Base-by-base conservation (phyloP, 1,284 basidiomycete species). In the Rhodotorula sp. region DNA sequence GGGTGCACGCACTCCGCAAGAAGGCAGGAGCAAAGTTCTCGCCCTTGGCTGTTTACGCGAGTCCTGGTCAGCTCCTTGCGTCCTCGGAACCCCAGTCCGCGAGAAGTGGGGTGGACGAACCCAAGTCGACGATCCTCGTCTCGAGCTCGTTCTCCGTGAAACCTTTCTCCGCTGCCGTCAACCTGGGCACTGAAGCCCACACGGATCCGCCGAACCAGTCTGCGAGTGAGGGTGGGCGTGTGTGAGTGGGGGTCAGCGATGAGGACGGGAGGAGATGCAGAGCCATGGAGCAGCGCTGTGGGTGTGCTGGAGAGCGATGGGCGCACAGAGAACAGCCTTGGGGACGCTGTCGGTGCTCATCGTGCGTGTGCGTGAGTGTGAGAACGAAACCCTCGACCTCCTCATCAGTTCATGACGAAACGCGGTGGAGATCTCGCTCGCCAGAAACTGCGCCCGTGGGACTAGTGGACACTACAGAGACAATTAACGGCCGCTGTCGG, bases 1-100 rank as follows among this genome's bases (percentile, higher is more conserved):
- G 44, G 28, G n/a, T 10, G 51, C 46, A 58, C 44, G 70, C 79
- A 77, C 70, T 81, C 78, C 79, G 80, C 5, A 82, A 72, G 71
- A 80, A 82, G 0, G 78, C 76, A 5, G 81, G 81, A 2, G 79
- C 72, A 64, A 83, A 83, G 73, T 82, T 83, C 78, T 82, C 80
- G 60, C 82, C 82, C 69, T 80, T 80, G 66, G 77, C 81, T 82
- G 67, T 22, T 13, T 5, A 22, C 5, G 24, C 18, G 3, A 9
- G 31, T 22, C 40, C 40, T 15, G 59, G 56, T 61, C 54, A 71
- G 64, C 51, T 26, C 31, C 6, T 1, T 13, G 20, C 0, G 11
- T 20, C 53, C 54, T 44, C 13, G 15, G 13, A 44, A 3, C 40
- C 40, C 16, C 40, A 44, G 55, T 24, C 20, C 53, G 54, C 18